phyloP scores from a whole-genome alignment of 345 rosid species.

The Bruguiera sexangula region DNA sequence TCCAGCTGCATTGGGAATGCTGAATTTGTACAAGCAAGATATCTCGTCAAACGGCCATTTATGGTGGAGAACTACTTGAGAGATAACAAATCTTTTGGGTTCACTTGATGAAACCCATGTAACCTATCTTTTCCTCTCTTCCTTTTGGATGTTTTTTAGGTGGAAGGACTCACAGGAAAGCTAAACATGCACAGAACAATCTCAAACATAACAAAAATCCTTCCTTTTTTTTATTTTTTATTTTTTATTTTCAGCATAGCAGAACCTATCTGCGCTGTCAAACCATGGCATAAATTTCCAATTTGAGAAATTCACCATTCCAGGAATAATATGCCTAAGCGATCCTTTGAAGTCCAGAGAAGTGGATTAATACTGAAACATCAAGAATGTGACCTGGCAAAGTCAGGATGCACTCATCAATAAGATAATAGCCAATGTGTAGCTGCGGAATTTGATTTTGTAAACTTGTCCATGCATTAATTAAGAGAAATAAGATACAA shows the following conservation, averaged over 20 bases:
- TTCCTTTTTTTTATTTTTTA: neutral
- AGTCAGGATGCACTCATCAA: slow-evolving; percentile 6
- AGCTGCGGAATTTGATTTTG: slow-evolving; percentile 28
- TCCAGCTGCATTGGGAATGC: slow-evolving; percentile 74
- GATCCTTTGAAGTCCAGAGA: neutral
- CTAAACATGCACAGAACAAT: neutral
- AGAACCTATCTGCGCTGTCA: neutral
- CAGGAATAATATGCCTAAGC: neutral
- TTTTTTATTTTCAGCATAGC: neutral
- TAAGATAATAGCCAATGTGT: neutral
- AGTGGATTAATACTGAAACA: neutral
- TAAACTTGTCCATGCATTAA: slow-evolving; percentile 10
- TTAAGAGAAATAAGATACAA: neutral
- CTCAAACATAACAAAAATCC: neutral
- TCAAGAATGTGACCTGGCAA: slow-evolving; percentile 8
- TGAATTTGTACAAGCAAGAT: slow-evolving; percentile 89
- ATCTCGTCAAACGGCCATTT: slow-evolving; percentile 61
- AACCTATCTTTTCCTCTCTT: neutral
- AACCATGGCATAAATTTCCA: neutral
- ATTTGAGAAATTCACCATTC: neutral
- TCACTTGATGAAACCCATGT: slow-evolving; percentile 4
- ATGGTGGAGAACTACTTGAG: slow-evolving; percentile 68
- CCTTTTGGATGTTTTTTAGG: neutral
- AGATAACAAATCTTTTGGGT: slow-evolving; percentile 36
- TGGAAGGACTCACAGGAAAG: slow-evolving; percentile 3